Evolutionary conservation across 2,329 filamentous ascomycete genomes (phyloP).

Genomic region (Tricladium varicosporioides): DNA sequence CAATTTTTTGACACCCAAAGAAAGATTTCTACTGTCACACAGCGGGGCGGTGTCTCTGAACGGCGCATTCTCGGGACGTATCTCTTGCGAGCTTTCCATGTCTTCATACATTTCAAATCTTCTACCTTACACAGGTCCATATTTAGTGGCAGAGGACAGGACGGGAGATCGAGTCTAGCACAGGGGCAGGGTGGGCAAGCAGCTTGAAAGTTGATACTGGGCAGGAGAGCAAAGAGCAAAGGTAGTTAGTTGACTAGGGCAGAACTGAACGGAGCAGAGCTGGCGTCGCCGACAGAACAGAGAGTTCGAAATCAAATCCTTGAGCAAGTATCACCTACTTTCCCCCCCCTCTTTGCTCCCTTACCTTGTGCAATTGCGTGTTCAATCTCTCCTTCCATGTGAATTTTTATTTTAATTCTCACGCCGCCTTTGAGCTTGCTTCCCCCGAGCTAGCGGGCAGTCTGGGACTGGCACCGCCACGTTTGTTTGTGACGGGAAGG

Average conservation of each 20-base stretch:
- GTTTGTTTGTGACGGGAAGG: too few species aligned
- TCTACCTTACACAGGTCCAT: background rate
- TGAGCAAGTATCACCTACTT: background rate
- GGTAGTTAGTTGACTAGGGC: background rate
- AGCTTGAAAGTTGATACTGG: background rate
- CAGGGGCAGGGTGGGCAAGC: too few species aligned
- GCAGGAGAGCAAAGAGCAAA: background rate
- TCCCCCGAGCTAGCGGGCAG: too few species aligned
- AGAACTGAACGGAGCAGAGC: background rate
- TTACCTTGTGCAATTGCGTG: background rate
- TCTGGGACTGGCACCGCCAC: too few species aligned
- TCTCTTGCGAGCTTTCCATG: conserved; percentile 10
- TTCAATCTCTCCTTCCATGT: background rate
- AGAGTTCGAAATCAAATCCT: background rate
- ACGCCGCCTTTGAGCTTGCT: too few species aligned
- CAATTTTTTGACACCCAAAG: conserved; percentile 11
- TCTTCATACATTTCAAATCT: conserved; percentile 3
- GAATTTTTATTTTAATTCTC: background rate
- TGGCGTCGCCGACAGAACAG: background rate
- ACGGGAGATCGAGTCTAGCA: background rate
- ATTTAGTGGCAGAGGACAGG: background rate
- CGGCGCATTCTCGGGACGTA: conserved; percentile 13
- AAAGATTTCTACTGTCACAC: conserved; percentile 9
- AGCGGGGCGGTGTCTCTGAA: conserved; percentile 12
- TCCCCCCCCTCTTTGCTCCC: background rate